Conservation (phyloP, 768 basidiomycete species). For the Kwoniella heveanensis region DNA sequence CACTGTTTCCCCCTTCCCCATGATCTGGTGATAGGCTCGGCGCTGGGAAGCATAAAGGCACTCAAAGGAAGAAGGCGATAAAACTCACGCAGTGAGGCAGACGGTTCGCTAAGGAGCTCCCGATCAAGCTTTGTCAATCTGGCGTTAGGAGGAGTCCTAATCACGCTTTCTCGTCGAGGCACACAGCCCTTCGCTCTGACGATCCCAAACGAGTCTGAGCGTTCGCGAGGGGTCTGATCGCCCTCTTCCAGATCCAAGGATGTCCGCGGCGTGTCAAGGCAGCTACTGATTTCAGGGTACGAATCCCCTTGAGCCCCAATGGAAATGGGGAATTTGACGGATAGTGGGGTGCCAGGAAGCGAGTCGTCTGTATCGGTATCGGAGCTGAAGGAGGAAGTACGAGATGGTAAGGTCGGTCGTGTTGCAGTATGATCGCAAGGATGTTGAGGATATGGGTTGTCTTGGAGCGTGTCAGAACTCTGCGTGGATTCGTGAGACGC, state of each 20-base stretch:
- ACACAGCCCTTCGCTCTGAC: background rate
- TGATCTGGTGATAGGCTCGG: too few relatives aligned
- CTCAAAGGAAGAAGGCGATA: background rate
- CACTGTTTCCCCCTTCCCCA: background rate
- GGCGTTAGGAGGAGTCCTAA: constrained; percentile 17
- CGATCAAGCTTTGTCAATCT: background rate
- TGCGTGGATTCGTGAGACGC: background rate
- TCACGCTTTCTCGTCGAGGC: background rate
- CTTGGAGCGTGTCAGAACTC: too few relatives aligned
- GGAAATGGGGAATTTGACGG: constrained; percentile 1
- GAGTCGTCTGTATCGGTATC: constrained; percentile 10
- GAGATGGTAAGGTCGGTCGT: constrained; percentile 2
- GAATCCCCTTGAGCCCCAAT: background rate
- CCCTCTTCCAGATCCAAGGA: background rate
- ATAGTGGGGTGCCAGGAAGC: constrained; percentile 1
- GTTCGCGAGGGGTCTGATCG: constrained; percentile 2
- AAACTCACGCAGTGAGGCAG: constrained; percentile 16
- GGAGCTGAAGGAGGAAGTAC: constrained; percentile 4
- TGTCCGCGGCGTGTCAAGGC: background rate
- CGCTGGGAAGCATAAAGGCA: too few relatives aligned
- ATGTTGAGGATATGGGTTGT: background rate
- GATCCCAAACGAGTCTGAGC: background rate
- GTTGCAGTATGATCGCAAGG: background rate
- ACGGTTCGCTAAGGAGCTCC: constrained; percentile 9
- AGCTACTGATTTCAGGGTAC: too few relatives aligned